A percentile compares a stretch with the other conserved stretches of the same genome.
phyloP scores from a whole-genome alignment of 768 basidiomycete genomes.

The Jaapia argillacea region DNA sequence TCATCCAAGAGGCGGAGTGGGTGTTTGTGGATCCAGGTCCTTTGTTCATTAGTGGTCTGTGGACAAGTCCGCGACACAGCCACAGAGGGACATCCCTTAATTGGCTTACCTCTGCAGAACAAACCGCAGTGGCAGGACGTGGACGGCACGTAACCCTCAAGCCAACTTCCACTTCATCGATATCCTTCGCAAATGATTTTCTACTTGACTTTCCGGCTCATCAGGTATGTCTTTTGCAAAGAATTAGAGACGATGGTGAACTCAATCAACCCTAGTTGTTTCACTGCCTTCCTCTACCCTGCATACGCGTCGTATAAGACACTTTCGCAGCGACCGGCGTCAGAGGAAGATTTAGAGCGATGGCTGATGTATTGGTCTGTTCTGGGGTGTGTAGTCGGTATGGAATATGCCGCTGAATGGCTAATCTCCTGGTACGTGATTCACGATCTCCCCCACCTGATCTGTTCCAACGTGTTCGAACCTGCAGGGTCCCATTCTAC shows the following conservation, averaged over 20 bases:
- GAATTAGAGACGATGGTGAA: not conserved
- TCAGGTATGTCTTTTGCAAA: slow-evolving; percentile 20
- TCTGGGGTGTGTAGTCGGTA: slow-evolving; percentile 67
- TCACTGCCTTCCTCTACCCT: slow-evolving; percentile 79
- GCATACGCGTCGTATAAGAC: slow-evolving; percentile 97
- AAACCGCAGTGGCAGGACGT: no score
- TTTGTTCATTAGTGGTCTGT: no score
- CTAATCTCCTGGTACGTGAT: slow-evolving; percentile 67
- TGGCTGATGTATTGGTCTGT: slow-evolving; percentile 99
- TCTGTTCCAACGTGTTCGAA: slow-evolving; percentile 7
- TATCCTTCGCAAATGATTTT: slow-evolving; percentile 25
- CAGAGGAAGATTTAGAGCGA: slow-evolving; percentile 77
- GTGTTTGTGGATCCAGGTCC: no score
- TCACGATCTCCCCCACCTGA: not conserved
- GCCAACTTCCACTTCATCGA: no score
- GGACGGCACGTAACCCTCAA: no score
- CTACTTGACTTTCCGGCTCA: slow-evolving; percentile 29
- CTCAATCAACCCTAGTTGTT: slow-evolving; percentile 39
- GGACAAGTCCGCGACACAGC: no score
- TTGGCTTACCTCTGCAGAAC: no score
- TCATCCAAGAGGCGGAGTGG: no score
- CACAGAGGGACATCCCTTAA: no score
- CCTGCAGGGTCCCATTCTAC: slow-evolving; percentile 81
- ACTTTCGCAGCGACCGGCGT: slow-evolving; percentile 76
- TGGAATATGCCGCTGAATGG: slow-evolving; percentile 86